Evolutionary conservation across 352 stramenopile genomes (phyloP).

Genomic region (Phytophthora fragariaefolia): DNA sequence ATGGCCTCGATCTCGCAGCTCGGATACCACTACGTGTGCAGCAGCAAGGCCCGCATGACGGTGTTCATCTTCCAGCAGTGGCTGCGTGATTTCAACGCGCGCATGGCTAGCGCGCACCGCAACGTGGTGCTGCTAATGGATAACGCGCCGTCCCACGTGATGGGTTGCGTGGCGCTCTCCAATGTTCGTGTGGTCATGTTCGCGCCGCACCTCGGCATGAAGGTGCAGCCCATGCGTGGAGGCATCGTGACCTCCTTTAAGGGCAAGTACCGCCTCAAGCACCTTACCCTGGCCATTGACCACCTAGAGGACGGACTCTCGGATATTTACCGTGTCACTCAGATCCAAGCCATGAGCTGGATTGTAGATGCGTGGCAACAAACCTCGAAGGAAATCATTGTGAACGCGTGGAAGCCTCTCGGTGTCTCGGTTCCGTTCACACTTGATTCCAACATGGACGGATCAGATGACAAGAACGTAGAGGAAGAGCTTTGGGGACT

Average conservation of each 20-base stretch:
- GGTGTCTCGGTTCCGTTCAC: conserved; percentile 67
- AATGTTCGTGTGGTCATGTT: conserved; percentile 91
- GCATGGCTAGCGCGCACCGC: conserved; percentile 86
- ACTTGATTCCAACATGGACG: conserved; percentile 66
- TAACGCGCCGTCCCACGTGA: conserved; percentile 86
- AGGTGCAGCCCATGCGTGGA: conserved; percentile 86
- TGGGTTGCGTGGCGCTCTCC: conserved; percentile 81
- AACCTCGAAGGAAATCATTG: conserved; percentile 77
- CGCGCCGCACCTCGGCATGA: conserved; percentile 81
- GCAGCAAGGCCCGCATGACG: conserved; percentile 85
- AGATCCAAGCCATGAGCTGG: conserved; percentile 89
- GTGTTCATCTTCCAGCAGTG: conserved; percentile 91
- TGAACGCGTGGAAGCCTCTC: conserved; percentile 81
- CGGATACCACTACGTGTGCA: conserved; percentile 89
- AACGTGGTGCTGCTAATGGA: conserved; percentile 88
- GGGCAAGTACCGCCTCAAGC: conserved; percentile 87
- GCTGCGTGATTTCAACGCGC: conserved; percentile 86
- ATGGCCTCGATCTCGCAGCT: conserved; percentile 83
- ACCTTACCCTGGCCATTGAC: conserved; percentile 85
- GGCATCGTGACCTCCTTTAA: conserved; percentile 88
- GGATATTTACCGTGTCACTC: conserved; percentile 83
- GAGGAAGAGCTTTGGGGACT: conserved; percentile 88
- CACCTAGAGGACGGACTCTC: conserved; percentile 79
- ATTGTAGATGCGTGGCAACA: conserved; percentile 87
- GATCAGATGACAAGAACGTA: conserved; percentile 82